Evolutionary conservation across 192 early-diverging fungal genomes (phyloP).

Genomic region (Chytriomyces sp.): DNA sequence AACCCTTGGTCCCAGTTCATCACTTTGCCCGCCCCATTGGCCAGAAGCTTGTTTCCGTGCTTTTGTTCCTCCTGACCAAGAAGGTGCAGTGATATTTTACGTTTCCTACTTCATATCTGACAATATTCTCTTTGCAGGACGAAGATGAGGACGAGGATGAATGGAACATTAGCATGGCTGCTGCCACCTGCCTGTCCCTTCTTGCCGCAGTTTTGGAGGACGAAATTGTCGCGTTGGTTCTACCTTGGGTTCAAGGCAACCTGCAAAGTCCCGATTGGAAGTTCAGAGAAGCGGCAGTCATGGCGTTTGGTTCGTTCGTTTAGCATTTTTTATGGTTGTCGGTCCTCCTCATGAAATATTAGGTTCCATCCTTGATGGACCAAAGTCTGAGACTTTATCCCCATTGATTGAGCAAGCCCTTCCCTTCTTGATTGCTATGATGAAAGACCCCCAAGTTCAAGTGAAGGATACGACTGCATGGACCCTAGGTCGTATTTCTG

Average conservation of each 20-base stretch:
- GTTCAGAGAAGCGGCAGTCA: slow-evolving; percentile 93
- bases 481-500: slow-evolving; percentile 96
- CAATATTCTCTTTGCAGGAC: slow-evolving; percentile 57
- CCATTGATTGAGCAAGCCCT: slow-evolving; percentile 53
- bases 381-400: slow-evolving; percentile 43
- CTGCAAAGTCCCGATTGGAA: slow-evolving; percentile 88
- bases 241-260: slow-evolving; percentile 88
- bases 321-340: background rate
- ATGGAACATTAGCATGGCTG: slow-evolving; percentile 98
- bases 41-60: slow-evolving; percentile 79
- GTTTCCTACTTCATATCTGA: slow-evolving; percentile 1
- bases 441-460: slow-evolving; percentile 81
- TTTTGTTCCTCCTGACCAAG: slow-evolving; percentile 89
- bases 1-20: background rate
- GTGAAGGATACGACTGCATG: slow-evolving; percentile 98
- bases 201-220: slow-evolving; percentile 84
- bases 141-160: slow-evolving; percentile 99
- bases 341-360: background rate
- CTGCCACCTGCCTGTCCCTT: slow-evolving; percentile 89
- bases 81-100: slow-evolving; percentile 46
- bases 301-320: slow-evolving; percentile 80
- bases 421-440: slow-evolving; percentile 83
- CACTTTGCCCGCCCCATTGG: slow-evolving; percentile 81
- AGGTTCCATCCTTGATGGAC: slow-evolving; percentile 95
- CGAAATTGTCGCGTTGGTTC: slow-evolving; percentile 77